These are phyloP conservation scores for Ceratopteris richardii DNA, from an alignment of 75 land plant genomes.

Conservation along the genomic window DNA sequence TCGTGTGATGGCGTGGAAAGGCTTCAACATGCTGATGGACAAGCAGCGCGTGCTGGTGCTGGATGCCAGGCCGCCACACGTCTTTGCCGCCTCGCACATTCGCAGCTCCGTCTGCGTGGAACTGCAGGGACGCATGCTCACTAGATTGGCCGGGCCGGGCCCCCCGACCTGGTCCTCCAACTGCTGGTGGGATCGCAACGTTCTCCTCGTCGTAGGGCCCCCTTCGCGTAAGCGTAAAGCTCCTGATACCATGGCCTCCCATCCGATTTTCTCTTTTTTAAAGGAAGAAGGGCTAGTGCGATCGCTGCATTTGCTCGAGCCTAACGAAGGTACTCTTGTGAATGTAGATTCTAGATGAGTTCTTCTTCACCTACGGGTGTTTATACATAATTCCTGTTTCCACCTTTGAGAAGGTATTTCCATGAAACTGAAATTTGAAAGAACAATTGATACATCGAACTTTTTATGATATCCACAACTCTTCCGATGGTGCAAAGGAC, in stretches of 20 bases:
- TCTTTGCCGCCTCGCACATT: constrained; percentile 20
- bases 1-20: constrained; percentile 16
- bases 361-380: too few relatives aligned
- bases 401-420: too few relatives aligned
- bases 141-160: constrained; percentile 15
- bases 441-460: too few relatives aligned
- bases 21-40: constrained; percentile 22
- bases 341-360: too few relatives aligned
- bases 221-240: constrained; percentile 2
- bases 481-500: too few relatives aligned
- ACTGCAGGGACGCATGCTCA: constrained; percentile 3
- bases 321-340: constrained; percentile 3
- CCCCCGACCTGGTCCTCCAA: constrained; percentile 21
- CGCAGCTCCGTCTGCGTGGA: constrained; percentile 15
- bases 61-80: constrained; percentile 10
- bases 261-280: constrained; percentile 17
- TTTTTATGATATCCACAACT: too few relatives aligned
- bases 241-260: background rate
- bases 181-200: constrained; percentile 33
- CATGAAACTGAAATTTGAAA: too few relatives aligned
- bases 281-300: constrained; percentile 20
- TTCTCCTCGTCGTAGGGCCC: constrained; percentile 15
- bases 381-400: too few relatives aligned
- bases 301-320: constrained; percentile 17
- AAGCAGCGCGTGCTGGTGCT: constrained; percentile 20